These are phyloP conservation scores for Achaetomium macrosporum DNA, from an alignment of 2,329 filamentous ascomycete species.

Conservation along the genomic window DNA sequence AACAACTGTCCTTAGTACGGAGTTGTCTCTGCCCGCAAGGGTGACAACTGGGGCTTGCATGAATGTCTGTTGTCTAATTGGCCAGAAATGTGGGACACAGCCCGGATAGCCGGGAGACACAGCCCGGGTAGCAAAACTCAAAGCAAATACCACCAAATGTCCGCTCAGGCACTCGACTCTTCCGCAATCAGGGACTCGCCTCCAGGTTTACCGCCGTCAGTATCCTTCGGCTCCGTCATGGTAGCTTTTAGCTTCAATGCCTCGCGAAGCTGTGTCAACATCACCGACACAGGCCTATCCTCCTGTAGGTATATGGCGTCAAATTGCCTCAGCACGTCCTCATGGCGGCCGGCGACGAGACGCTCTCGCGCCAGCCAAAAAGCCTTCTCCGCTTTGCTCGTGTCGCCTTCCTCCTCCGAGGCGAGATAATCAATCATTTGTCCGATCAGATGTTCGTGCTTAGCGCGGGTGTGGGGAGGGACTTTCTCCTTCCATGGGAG, in stretches of 20 bases:
- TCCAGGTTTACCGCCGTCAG: not conserved
- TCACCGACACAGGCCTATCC: not conserved
- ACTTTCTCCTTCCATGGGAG: not conserved
- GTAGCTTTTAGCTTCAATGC: not conserved
- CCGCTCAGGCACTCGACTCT: not conserved
- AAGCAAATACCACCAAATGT: no score
- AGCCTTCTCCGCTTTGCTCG: not conserved
- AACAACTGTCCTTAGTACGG: no score
- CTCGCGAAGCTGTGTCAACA: not conserved
- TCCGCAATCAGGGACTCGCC: not conserved
- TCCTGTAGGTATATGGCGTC: not conserved
- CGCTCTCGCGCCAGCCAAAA: not conserved
- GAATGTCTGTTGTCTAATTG: no score
- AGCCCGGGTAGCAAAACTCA: no score
- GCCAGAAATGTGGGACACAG: no score
- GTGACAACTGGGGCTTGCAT: no score
- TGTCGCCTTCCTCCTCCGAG: not conserved
- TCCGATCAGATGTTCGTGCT: not conserved
- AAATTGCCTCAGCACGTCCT: not conserved
- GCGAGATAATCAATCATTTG: not conserved
- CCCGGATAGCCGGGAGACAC: no score
- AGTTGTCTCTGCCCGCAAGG: no score
- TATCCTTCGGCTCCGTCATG: not conserved
- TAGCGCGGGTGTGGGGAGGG: not conserved
- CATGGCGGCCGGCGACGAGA: not conserved